These are phyloP conservation scores for Ceratobasidium sp. DNA, from an alignment of 1,284 basidiomycete genomes.

Conservation along the genomic window DNA sequence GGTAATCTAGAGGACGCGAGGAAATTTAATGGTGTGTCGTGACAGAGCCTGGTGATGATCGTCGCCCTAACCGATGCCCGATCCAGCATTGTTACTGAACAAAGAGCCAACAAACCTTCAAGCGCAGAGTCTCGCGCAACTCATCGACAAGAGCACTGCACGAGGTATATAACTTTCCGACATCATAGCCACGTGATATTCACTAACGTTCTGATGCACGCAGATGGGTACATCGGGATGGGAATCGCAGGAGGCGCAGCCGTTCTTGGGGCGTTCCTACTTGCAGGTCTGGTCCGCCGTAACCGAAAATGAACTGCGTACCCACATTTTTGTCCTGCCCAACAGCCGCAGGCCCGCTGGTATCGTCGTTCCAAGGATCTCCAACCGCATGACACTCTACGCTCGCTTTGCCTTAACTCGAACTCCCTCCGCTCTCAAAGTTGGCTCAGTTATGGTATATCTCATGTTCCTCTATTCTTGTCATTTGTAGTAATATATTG, in stretches of 20 bases:
- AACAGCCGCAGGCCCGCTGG: slow-evolving; percentile 37
- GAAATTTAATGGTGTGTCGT: slow-evolving; percentile 87
- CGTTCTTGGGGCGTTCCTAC: slow-evolving; percentile 82
- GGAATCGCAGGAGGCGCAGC: slow-evolving; percentile 91
- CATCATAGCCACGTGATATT: slow-evolving; percentile 32
- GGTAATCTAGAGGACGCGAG: slow-evolving; percentile 93
- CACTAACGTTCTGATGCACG: slow-evolving; percentile 16
- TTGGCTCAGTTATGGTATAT: slow-evolving; percentile 2
- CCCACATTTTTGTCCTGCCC: slow-evolving; percentile 29
- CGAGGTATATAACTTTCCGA: slow-evolving; percentile 68
- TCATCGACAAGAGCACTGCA: slow-evolving; percentile 90
- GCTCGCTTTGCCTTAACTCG: background rate
- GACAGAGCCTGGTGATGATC: background rate
- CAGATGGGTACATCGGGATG: slow-evolving; percentile 95
- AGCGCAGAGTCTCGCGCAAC: slow-evolving; percentile 82
- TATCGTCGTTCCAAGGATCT: slow-evolving; percentile 37
- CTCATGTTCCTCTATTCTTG: slow-evolving; percentile 8
- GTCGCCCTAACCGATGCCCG: slow-evolving; percentile 23
- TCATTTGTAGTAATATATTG: slow-evolving; percentile 46
- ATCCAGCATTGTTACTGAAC: slow-evolving; percentile 82
- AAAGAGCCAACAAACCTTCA: slow-evolving; percentile 97
- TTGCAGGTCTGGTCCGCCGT: slow-evolving; percentile 87
- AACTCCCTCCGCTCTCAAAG: background rate
- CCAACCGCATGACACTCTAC: slow-evolving; percentile 16
- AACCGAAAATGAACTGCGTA: slow-evolving; percentile 37